A percentile compares a stretch with the other conserved stretches of the same genome.
Evolutionary conservation across 2,329 filamentous ascomycete genomes (phyloP).

Genomic region (Spiromastix sp.): DNA sequence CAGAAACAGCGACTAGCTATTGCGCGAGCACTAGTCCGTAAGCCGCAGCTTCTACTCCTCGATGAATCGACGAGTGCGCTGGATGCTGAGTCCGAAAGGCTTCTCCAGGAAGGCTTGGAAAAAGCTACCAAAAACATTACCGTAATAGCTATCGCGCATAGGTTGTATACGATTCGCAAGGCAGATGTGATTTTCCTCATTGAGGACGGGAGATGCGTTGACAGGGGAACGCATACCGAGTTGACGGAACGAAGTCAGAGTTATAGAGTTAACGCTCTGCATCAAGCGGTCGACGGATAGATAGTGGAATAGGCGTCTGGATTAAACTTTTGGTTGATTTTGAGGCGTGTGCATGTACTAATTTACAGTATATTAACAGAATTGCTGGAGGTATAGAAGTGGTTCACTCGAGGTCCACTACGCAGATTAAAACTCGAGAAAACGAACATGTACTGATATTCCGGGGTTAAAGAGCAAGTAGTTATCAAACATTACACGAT

Average conservation of each 20-base stretch:
- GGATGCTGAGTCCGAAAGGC: slow-evolving; percentile 52
- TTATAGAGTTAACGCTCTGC: slow-evolving; percentile 30
- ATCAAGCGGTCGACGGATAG: slow-evolving; percentile 23
- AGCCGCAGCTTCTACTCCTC: slow-evolving; percentile 40
- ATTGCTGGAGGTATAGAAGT: too few relatives aligned
- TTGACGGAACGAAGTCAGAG: slow-evolving; percentile 38
- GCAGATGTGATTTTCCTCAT: slow-evolving; percentile 72
- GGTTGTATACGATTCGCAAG: slow-evolving; percentile 63
- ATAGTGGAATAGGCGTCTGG: too few relatives aligned
- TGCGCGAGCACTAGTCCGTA: slow-evolving; percentile 41
- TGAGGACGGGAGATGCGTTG: slow-evolving; percentile 53
- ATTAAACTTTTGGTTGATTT: too few relatives aligned
- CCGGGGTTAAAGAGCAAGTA: too few relatives aligned
- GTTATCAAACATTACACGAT: too few relatives aligned
- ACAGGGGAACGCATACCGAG: slow-evolving; percentile 53
- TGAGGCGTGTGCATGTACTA: too few relatives aligned
- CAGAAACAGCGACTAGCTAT: slow-evolving; percentile 45
- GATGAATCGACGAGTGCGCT: slow-evolving; percentile 49
- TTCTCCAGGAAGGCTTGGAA: slow-evolving; percentile 58
- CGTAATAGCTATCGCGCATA: slow-evolving; percentile 64
- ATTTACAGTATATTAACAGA: too few relatives aligned
- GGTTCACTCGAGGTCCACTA: too few relatives aligned
- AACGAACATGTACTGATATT: too few relatives aligned
- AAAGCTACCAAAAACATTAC: slow-evolving; percentile 41
- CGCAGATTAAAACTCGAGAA: too few relatives aligned